A percentile compares a stretch with the other conserved stretches of the same genome.
phyloP scores from a whole-genome alignment of 2,329 filamentous ascomycete species.

The Diaporthe velutina region DNA sequence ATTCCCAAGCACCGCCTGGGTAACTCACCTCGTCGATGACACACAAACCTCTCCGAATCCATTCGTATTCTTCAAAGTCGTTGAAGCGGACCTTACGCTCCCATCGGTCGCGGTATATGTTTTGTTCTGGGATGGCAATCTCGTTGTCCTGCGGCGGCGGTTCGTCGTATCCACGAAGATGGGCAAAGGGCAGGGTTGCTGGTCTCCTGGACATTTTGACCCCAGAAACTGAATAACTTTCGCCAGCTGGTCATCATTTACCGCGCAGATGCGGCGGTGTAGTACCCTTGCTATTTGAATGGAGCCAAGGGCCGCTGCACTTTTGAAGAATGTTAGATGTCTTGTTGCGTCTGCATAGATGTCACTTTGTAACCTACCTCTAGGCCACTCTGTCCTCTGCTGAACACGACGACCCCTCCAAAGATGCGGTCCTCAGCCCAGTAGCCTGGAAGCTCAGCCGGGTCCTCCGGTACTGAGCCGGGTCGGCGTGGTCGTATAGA shows the following conservation, averaged over 20 bases:
- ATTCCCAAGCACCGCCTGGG: neutral
- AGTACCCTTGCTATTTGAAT: too few species aligned
- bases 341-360: too few species aligned
- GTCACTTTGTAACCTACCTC: neutral
- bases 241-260: too few species aligned
- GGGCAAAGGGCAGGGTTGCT: neutral
- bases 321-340: too few species aligned
- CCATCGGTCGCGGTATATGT: neutral
- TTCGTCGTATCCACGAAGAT: neutral
- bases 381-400: neutral
- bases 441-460: neutral
- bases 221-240: neutral
- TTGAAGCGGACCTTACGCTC: neutral
- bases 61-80: neutral
- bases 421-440: neutral
- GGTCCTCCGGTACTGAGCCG: too few species aligned
- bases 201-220: neutral
- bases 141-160: neutral
- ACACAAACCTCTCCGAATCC: neutral
- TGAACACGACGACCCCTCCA: neutral
- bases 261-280: too few species aligned
- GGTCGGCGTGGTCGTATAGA: too few species aligned
- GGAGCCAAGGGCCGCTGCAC: too few species aligned
- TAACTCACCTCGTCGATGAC: neutral
- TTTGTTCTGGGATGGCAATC: neutral